phyloP scores from a whole-genome alignment of 1,284 basidiomycete species.

The Ceratobasidium sp. region DNA sequence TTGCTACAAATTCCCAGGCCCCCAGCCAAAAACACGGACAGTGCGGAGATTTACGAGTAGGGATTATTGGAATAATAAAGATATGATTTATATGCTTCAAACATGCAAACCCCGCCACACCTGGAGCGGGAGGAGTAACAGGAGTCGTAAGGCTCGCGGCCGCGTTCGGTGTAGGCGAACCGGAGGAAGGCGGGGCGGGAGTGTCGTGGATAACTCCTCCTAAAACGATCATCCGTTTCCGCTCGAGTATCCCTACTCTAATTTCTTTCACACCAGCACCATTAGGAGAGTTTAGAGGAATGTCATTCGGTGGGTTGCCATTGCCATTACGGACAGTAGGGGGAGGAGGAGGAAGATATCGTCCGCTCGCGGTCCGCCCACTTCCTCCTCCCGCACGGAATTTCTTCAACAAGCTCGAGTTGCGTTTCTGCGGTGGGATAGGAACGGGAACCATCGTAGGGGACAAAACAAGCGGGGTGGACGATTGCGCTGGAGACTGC shows the following conservation, averaged over 20 bases:
- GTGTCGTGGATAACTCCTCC: conserved; percentile 39
- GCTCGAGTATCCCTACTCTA: too few species aligned
- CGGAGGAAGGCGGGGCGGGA: not conserved
- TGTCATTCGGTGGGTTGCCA: too few species aligned
- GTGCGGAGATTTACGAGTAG: too few species aligned
- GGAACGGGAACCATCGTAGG: conserved; percentile 12
- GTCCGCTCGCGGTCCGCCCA: conserved; percentile 16
- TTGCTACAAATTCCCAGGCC: too few species aligned
- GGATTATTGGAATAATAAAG: too few species aligned
- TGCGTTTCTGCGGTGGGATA: conserved; percentile 28
- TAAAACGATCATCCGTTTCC: conserved; percentile 7
- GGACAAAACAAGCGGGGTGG: not conserved
- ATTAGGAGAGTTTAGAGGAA: too few species aligned
- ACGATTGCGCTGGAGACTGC: not conserved
- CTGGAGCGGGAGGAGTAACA: not conserved
- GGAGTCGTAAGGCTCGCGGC: not conserved
- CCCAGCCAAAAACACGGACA: too few species aligned
- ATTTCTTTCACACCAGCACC: too few species aligned
- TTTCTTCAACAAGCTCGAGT: conserved; percentile 34
- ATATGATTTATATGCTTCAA: too few species aligned
- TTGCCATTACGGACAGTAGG: not conserved
- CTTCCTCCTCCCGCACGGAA: conserved; percentile 3
- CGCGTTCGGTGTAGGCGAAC: not conserved
- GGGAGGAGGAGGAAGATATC: conserved; percentile 26
- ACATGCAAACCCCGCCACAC: not conserved